Evolutionary conservation across 2,329 filamentous ascomycete genomes (phyloP).

Genomic region (Aspergillus terreus): DNA sequence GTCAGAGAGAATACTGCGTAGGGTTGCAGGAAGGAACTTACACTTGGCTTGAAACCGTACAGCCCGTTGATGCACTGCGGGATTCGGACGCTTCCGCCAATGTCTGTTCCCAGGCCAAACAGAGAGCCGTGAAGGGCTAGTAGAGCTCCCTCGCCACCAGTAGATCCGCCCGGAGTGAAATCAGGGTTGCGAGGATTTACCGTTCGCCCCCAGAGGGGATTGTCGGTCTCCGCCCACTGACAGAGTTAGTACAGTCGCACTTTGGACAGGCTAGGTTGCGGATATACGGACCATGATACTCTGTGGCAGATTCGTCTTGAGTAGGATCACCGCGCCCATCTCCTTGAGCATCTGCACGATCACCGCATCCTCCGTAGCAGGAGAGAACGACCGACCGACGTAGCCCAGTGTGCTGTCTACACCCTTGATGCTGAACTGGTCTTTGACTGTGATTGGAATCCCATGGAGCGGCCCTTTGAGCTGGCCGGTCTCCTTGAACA

Average conservation of each 20-base stretch:
- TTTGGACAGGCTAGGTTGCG: background rate
- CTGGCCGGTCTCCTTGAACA: slow-evolving; percentile 30
- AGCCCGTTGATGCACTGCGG: slow-evolving; percentile 47
- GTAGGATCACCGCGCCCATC: slow-evolving; percentile 51
- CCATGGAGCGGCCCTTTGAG: slow-evolving; percentile 52
- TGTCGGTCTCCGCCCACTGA: slow-evolving; percentile 54
- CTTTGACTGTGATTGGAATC: slow-evolving; percentile 56
- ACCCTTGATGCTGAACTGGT: slow-evolving; percentile 60
- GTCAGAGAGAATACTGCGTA: slow-evolving; percentile 15
- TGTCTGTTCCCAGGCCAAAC: slow-evolving; percentile 50
- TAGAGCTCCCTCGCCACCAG: slow-evolving; percentile 43
- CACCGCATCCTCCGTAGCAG: slow-evolving; percentile 48
- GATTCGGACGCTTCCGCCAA: slow-evolving; percentile 51
- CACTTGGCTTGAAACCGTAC: slow-evolving; percentile 47
- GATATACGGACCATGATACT: slow-evolving; percentile 48
- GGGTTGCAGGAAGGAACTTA: slow-evolving; percentile 14
- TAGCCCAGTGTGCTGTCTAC: slow-evolving; percentile 59
- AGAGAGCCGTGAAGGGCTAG: slow-evolving; percentile 41
- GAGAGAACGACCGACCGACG: slow-evolving; percentile 48
- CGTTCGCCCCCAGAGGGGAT: slow-evolving; percentile 50
- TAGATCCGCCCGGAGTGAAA: slow-evolving; percentile 48
- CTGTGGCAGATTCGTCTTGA: slow-evolving; percentile 51
- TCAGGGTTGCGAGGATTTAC: slow-evolving; percentile 42
- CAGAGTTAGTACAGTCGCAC: slow-evolving; percentile 1
- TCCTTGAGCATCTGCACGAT: slow-evolving; percentile 48